Percentiles rank a stretch among this genome's conserved stretches.
Evolutionary conservation across 805 yeast genomes (phyloP).

Genomic region (Kodamaea restingae): DNA sequence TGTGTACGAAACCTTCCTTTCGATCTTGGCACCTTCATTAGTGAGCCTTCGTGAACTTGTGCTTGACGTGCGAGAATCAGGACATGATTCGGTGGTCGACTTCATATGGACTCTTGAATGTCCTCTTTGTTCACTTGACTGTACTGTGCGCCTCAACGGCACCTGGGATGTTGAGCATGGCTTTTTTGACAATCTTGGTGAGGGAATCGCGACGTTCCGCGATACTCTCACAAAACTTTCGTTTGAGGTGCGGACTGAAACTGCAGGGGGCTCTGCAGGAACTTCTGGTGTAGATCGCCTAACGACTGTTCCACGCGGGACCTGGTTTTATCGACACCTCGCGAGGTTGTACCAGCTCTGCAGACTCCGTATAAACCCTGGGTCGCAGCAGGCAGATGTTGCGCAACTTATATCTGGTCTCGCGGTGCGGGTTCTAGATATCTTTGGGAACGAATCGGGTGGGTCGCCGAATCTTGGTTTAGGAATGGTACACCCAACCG

Average conservation of each 20-base stretch:
- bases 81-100: slow-evolving; percentile 37
- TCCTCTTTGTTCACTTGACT: slow-evolving; percentile 33
- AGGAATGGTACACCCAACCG: slow-evolving; percentile 50
- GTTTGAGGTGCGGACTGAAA: slow-evolving; percentile 39
- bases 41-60: slow-evolving; percentile 14
- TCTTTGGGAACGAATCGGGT: slow-evolving; percentile 49
- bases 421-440: slow-evolving; percentile 34
- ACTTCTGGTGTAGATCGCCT: slow-evolving; percentile 9
- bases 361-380: slow-evolving; percentile 41
- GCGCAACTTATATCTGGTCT: slow-evolving; percentile 22
- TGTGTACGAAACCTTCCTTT: neutral
- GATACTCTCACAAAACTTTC: slow-evolving; percentile 29
- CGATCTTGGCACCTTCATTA: neutral
- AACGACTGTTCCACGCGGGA: slow-evolving; percentile 6
- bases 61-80: slow-evolving; percentile 41
- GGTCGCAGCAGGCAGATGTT: slow-evolving; percentile 20
- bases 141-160: slow-evolving; percentile 39
- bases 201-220: slow-evolving; percentile 13
- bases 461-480: slow-evolving; percentile 53
- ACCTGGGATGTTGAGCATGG: slow-evolving; percentile 13
- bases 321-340: slow-evolving; percentile 7
- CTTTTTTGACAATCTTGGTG: slow-evolving; percentile 5
- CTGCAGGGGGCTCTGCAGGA: neutral
- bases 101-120: slow-evolving; percentile 24
- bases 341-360: slow-evolving; percentile 21